A percentile compares a stretch with the other conserved stretches of the same genome.
Conservation (phyloP, 768 basidiomycete species). For the Kwoniella pini region DNA sequence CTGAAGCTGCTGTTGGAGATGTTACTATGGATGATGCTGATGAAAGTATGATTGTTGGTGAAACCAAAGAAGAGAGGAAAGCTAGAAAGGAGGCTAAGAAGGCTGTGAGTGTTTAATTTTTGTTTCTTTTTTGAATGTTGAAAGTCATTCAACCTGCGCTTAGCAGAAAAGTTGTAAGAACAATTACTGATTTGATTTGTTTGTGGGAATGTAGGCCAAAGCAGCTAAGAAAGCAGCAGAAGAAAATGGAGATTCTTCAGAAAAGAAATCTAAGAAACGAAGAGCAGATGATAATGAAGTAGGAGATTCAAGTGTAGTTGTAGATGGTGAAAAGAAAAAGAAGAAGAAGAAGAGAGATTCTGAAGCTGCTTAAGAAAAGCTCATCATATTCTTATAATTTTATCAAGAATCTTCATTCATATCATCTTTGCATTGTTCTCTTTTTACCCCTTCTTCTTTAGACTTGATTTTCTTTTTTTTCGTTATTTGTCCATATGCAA, state of each 20-base stretch:
- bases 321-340: slow-evolving; percentile 55
- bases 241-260: slow-evolving; percentile 53
- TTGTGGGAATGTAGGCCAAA: slow-evolving; percentile 40
- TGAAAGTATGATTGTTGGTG: slow-evolving; percentile 57
- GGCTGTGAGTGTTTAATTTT: slow-evolving; percentile 54
- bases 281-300: slow-evolving; percentile 45
- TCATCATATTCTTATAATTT: background rate
- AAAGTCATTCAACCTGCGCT: too few species aligned
- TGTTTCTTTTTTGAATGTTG: background rate
- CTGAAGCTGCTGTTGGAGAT: slow-evolving; percentile 58
- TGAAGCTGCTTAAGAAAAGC: slow-evolving; percentile 21
- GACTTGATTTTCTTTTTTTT: background rate
- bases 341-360: slow-evolving; percentile 55
- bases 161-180: too few species aligned
- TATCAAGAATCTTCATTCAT: background rate
- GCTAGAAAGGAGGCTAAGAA: slow-evolving; percentile 81
- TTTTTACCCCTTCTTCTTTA: background rate
- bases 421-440: background rate
- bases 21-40: slow-evolving; percentile 55
- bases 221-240: slow-evolving; percentile 48
- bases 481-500: background rate
- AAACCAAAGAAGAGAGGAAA: slow-evolving; percentile 67
- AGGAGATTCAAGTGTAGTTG: slow-evolving; percentile 29
- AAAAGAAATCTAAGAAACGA: slow-evolving; percentile 56
- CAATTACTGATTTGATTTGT: background rate